phyloP scores from a whole-genome alignment of 2,329 filamentous ascomycete species.

The Pseudogymnoascus sp. region DNA sequence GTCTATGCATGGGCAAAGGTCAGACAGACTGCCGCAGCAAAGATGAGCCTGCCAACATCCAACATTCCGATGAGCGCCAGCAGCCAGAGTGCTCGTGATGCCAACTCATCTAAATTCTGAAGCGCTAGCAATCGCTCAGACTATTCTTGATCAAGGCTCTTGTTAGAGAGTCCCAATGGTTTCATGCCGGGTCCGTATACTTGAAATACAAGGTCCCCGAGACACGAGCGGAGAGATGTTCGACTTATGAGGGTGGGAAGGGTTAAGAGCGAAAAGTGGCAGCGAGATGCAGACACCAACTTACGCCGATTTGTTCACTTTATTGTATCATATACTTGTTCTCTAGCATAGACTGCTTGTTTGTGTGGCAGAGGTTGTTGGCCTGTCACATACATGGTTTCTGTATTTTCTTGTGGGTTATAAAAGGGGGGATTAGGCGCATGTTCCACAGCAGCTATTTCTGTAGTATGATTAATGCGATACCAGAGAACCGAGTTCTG shows the following conservation, averaged over 20 bases:
- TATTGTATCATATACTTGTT: slow-evolving; percentile 8
- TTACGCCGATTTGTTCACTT: neutral
- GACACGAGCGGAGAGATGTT: neutral
- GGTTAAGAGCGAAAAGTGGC: neutral
- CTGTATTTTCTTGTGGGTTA: slow-evolving; percentile 6
- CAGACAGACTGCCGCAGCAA: slow-evolving; percentile 62
- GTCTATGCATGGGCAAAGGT: slow-evolving; percentile 86
- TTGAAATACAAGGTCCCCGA: neutral
- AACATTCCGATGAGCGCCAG: slow-evolving; percentile 68
- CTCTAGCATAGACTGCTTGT: slow-evolving; percentile 4
- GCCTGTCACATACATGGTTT: neutral
- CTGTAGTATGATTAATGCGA: slow-evolving; percentile 4
- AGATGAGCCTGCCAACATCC: slow-evolving; percentile 61
- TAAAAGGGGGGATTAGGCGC: slow-evolving; percentile 7
- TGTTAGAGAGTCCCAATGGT: neutral
- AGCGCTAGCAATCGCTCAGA: neutral
- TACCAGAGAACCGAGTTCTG: neutral
- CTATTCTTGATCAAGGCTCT: neutral
- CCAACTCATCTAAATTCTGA: slow-evolving; percentile 42
- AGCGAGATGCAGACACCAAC: slow-evolving; percentile 1
- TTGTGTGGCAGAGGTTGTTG: neutral
- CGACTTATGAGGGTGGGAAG: neutral
- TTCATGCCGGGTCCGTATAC: neutral
- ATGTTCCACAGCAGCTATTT: slow-evolving; percentile 3
- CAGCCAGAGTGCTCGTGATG: slow-evolving; percentile 82